Percentiles rank a stretch among this genome's conserved stretches.
Evolutionary conservation across 352 stramenopile genomes (phyloP).

Genomic region (Phytophthora pluvialis): DNA sequence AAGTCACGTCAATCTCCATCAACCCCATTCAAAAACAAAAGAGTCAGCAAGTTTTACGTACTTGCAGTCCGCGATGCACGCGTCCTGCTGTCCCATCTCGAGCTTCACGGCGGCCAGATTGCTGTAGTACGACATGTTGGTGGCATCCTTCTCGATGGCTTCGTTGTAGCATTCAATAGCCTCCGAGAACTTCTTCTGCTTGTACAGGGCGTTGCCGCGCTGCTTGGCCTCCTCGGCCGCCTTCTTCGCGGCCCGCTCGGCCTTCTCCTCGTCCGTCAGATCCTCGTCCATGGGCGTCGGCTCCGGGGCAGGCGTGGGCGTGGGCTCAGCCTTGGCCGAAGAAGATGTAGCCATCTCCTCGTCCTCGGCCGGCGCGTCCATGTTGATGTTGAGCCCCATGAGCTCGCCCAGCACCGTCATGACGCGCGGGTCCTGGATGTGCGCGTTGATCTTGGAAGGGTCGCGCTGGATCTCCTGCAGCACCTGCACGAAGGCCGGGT

Average conservation of each 20-base stretch:
- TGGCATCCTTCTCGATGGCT: conserved; percentile 94
- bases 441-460: conserved; percentile 76
- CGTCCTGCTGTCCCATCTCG: conserved; percentile 95
- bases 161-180: conserved; percentile 96
- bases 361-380: conserved; percentile 45
- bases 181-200: conserved; percentile 96
- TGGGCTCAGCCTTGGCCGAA: conserved; percentile 26
- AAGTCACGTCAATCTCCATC: conserved; percentile 1
- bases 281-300: conserved; percentile 87
- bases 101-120: conserved; percentile 98
- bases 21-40: conserved; percentile 2
- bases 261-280: conserved; percentile 86
- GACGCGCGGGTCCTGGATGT: conserved; percentile 84
- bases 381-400: conserved; percentile 85
- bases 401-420: conserved; percentile 90
- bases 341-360: conserved; percentile 54
- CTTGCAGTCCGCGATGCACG: conserved; percentile 94
- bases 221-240: conserved; percentile 93
- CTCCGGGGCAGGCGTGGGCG: conserved; percentile 43
- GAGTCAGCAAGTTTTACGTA: conserved; percentile 34
- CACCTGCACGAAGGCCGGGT: conserved; percentile 91
- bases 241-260: conserved; percentile 62
- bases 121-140: conserved; percentile 97
- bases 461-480: conserved; percentile 81
- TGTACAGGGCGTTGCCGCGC: conserved; percentile 97